Percentiles rank a stretch among this genome's conserved stretches.
Conservation (phyloP, 2,329 filamentous ascomycete species). For the Laburnicola sp. region DNA sequence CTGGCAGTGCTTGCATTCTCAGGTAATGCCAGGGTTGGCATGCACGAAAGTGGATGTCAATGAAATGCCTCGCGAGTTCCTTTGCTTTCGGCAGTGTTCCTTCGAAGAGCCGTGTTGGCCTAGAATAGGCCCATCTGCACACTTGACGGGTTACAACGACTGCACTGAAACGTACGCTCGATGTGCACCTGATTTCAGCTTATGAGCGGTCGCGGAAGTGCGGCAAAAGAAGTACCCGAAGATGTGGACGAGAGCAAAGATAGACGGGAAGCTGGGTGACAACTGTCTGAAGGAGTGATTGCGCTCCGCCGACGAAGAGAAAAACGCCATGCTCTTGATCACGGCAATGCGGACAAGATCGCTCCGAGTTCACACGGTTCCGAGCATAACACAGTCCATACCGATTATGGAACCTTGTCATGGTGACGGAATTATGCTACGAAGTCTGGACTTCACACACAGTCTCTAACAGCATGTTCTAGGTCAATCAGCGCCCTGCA, state of each 20-base stretch:
- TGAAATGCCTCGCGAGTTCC: slow-evolving; percentile 2
- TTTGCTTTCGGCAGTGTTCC: not conserved
- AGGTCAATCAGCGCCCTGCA: not conserved
- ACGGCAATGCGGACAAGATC: too few species aligned
- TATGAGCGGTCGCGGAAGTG: not conserved
- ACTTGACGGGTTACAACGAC: not conserved
- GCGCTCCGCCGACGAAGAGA: too few species aligned
- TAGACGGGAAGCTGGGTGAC: too few species aligned
- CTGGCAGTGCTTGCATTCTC: slow-evolving; percentile 1
- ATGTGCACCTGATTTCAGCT: not conserved
- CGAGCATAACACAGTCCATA: too few species aligned
- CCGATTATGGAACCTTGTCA: too few species aligned
- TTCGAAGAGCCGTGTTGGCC: not conserved
- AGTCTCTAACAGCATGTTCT: not conserved
- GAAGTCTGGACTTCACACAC: not conserved
- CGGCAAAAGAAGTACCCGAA: too few species aligned
- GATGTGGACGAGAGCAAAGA: too few species aligned
- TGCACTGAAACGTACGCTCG: not conserved
- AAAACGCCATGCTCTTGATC: too few species aligned
- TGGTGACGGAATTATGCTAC: not conserved
- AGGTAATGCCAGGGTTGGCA: slow-evolving; percentile 2
- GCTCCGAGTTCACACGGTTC: too few species aligned
- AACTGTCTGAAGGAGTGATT: too few species aligned
- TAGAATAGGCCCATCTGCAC: not conserved
- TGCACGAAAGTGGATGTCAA: slow-evolving; percentile 14